Percentiles rank a stretch among this genome's conserved stretches.
phyloP scores from a whole-genome alignment of 345 rosid genomes.

The Eucalyptus paniculata region DNA sequence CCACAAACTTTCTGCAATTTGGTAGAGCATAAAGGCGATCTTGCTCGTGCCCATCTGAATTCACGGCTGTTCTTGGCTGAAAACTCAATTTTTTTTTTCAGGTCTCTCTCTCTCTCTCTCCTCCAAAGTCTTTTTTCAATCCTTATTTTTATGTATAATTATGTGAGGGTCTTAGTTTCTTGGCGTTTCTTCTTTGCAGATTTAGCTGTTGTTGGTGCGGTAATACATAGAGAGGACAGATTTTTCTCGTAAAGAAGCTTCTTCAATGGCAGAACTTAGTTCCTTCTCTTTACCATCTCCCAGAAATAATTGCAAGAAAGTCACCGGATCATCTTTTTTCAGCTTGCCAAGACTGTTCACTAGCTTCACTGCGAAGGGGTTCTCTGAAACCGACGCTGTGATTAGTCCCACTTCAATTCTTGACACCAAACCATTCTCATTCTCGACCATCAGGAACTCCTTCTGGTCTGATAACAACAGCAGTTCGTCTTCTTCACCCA shows the following conservation, averaged over 20 bases:
- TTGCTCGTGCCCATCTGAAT: constrained; percentile 1
- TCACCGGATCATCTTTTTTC: constrained; percentile 21
- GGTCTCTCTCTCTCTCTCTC: neutral
- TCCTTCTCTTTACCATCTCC: constrained; percentile 10
- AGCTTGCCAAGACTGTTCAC: constrained; percentile 54
- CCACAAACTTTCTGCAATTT: neutral
- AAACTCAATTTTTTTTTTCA: neutral
- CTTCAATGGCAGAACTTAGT: constrained; percentile 35
- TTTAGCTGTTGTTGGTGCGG: neutral
- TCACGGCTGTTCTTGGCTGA: constrained; percentile 2
- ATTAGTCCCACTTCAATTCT: constrained; percentile 90
- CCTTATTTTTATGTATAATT: neutral
- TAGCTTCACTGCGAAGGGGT: constrained; percentile 1
- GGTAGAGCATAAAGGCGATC: constrained; percentile 6
- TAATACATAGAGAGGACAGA: neutral
- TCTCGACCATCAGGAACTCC: constrained; percentile 53
- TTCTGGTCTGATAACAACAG: constrained; percentile 35
- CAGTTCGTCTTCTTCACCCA: neutral
- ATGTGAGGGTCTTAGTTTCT: neutral
- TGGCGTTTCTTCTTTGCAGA: constrained; percentile 1
- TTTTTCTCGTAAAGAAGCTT: constrained; percentile 7
- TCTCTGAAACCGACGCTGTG: constrained; percentile 38
- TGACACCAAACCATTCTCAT: constrained; percentile 60
- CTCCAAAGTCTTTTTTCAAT: neutral
- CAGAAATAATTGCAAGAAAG: constrained; percentile 17